Conservation (phyloP, 495 filamentous ascomycete species). For the Podospora sp. region DNA sequence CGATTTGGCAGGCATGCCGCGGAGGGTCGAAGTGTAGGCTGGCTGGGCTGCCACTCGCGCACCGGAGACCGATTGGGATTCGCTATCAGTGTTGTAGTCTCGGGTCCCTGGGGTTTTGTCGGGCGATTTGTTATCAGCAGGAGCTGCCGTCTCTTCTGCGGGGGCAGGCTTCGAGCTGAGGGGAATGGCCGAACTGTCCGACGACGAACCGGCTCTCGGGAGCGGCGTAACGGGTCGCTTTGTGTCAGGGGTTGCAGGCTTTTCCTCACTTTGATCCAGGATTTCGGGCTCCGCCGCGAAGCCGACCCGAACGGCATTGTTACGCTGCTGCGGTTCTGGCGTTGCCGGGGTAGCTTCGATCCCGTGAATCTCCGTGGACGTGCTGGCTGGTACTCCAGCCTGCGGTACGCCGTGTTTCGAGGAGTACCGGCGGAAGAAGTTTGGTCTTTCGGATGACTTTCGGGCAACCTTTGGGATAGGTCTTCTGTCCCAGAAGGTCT, state of each 20-base stretch:
- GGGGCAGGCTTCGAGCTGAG: background rate
- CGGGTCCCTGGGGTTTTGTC: background rate
- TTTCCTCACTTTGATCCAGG: background rate
- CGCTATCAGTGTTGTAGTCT: constrained; percentile 34
- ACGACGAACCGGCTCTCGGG: background rate
- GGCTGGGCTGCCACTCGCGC: constrained; percentile 31
- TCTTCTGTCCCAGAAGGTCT: constrained; percentile 94
- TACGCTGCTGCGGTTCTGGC: background rate
- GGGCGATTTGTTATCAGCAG: constrained; percentile 17
- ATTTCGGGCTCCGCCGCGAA: background rate
- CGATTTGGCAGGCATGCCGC: constrained; percentile 61
- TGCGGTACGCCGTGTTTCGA: constrained; percentile 31
- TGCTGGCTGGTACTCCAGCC: background rate
- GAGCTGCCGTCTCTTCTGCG: background rate
- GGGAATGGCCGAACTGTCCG: background rate
- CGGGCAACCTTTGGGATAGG: constrained; percentile 60
- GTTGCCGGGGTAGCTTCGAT: background rate
- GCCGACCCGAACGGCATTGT: background rate
- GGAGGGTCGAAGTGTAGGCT: constrained; percentile 64
- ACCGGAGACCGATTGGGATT: constrained; percentile 35
- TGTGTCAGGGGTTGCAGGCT: background rate
- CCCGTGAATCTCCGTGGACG: background rate
- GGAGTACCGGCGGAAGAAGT: constrained; percentile 46
- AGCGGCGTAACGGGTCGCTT: background rate
- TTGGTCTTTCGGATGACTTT: constrained; percentile 34